phyloP scores from a whole-genome alignment of 2,329 filamentous ascomycete genomes.

The Fusarium haematococcum region DNA sequence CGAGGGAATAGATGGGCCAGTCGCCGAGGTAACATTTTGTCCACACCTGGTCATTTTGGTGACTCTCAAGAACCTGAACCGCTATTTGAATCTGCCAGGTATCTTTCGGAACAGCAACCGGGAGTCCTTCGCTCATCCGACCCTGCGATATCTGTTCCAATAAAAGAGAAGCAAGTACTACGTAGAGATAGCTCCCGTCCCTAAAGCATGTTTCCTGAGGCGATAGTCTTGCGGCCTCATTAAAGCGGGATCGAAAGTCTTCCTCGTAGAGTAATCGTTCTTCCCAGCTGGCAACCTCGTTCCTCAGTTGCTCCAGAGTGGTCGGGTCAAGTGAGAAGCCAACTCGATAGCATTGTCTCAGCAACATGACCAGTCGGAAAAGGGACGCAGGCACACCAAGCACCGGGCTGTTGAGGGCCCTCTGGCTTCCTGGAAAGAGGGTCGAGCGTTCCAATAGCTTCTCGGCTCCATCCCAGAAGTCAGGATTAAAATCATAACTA shows the following conservation, averaged over 20 bases:
- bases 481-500: constrained; percentile 16
- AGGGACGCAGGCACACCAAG: not conserved
- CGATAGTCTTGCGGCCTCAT: not conserved
- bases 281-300: not conserved
- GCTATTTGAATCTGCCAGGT: not conserved
- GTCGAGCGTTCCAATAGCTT: constrained; percentile 12
- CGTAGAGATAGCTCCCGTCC: not conserved
- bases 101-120: not conserved
- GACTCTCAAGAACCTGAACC: not conserved
- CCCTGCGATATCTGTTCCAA: not conserved
- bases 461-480: constrained; percentile 36
- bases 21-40: not conserved
- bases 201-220: not conserved
- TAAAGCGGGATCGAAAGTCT: not conserved
- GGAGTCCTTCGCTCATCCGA: not conserved
- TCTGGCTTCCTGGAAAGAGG: constrained; percentile 8
- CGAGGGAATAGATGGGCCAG: not conserved
- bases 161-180: not conserved
- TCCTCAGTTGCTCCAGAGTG: not conserved
- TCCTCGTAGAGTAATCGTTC: not conserved
- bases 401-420: not conserved
- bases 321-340: not conserved
- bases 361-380: not conserved
- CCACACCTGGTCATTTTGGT: not conserved
- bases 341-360: not conserved